A percentile compares a stretch with the other conserved stretches of the same genome.
phyloP scores from a whole-genome alignment of 2,329 filamentous ascomycete species.

The Aspergillus awamori region DNA sequence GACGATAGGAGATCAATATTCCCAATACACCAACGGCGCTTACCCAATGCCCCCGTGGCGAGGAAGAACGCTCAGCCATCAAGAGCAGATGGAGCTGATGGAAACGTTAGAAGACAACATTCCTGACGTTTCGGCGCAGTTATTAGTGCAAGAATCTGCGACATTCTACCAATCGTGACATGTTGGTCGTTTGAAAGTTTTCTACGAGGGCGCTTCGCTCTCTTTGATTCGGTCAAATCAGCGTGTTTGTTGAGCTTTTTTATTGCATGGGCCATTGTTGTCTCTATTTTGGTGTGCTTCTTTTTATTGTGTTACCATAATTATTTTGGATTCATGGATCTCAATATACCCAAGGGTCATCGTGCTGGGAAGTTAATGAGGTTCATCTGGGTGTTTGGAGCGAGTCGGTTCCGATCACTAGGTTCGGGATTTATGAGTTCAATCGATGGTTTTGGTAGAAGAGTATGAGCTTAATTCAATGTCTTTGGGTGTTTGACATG shows the following conservation, averaged over 20 bases:
- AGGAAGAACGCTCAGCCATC: slow-evolving; percentile 71
- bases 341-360: slow-evolving; percentile 16
- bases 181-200: not conserved
- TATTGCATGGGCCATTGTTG: not conserved
- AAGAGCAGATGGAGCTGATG: slow-evolving; percentile 84
- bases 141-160: slow-evolving; percentile 43
- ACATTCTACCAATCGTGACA: slow-evolving; percentile 45
- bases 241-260: not conserved
- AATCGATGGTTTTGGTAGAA: not conserved
- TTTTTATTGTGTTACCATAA: not conserved
- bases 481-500: not conserved
- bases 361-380: slow-evolving; percentile 10
- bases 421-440: not conserved
- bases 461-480: not conserved
- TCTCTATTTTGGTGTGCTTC: not conserved
- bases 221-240: not conserved
- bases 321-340: slow-evolving; percentile 8
- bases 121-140: slow-evolving; percentile 47
- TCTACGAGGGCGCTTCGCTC: not conserved
- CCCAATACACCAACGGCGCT: slow-evolving; percentile 51
- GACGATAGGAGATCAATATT: slow-evolving; percentile 51
- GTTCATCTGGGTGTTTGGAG: slow-evolving; percentile 15
- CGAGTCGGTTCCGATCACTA: not conserved
- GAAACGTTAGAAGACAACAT: slow-evolving; percentile 68
- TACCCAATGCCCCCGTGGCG: slow-evolving; percentile 53